Percentiles rank a stretch among this genome's conserved stretches.
These are phyloP conservation scores for Actinidia arguta DNA, from an alignment of 179 eudicot genomes.

Conservation along the genomic window DNA sequence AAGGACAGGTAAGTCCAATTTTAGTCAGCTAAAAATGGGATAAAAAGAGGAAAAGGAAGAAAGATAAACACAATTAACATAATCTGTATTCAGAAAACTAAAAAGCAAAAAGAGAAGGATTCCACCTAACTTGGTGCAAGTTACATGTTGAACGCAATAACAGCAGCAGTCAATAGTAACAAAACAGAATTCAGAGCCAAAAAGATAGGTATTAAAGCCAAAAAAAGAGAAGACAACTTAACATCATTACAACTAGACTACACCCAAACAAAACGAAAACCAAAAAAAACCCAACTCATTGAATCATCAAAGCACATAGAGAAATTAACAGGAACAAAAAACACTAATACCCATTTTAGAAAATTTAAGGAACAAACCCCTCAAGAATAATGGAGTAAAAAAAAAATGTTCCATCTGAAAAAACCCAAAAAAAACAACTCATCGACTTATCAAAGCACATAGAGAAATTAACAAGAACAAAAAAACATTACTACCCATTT, in stretches of 20 bases:
- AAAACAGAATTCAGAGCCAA: too few species aligned
- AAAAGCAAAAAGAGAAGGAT: conserved; percentile 8
- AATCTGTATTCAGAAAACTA: background rate
- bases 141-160: conserved; percentile 22
- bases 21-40: conserved; percentile 26
- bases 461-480: background rate
- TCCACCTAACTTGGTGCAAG: conserved; percentile 27
- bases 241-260: too few species aligned
- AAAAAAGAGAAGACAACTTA: too few species aligned
- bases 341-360: background rate
- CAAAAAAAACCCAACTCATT: background rate
- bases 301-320: background rate
- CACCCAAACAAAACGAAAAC: too few species aligned
- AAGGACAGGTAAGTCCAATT: conserved; percentile 40
- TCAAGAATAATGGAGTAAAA: background rate
- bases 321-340: background rate
- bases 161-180: background rate
- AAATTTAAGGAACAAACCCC: too few species aligned
- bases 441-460: background rate
- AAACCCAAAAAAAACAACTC: background rate
- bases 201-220: too few species aligned
- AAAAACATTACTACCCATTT: background rate
- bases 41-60: background rate
- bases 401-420: background rate
- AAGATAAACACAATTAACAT: conserved; percentile 14